Base-by-base conservation (phyloP, 2,329 filamentous ascomycete species). In the Nakataea oryzae region DNA sequence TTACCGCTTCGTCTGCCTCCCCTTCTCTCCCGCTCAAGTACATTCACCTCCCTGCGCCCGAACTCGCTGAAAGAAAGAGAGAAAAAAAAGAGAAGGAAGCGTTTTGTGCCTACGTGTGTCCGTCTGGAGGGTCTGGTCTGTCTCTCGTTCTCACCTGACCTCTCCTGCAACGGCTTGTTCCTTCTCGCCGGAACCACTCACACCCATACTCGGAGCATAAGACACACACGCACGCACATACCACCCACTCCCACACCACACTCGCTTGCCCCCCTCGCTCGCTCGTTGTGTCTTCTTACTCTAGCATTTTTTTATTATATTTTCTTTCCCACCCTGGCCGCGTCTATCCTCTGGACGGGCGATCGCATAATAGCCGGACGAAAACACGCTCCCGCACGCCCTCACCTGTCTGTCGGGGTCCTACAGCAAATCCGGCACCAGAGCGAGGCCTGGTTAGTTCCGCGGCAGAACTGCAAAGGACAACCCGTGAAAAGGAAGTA, bases 141-240 rank as follows among this genome's bases (percentile, higher is more conserved):
- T 64, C 65, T 62, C 57, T 66, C 64, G 64, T 64, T 67, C 61
- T 59, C 57, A 57, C 63, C 61, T 67, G 65, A 64, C 65, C 63
- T 59, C 41, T 57, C 8, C 27, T 24, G 50, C 41, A n/a, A 11
- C 41, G 41, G 41, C 41, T 50, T 50, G 41, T 50, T 50, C 41
- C 41, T 50, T 9, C 41, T 50, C 41, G 41, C 41, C 21, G 41
- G 41, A 32, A 27, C 41, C 26, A 34, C 56, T 27, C 56, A 24
- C 56, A 58, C 56, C 13, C 56, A 58, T 24, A 32, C 56, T 30
- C 56, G 9, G n/a, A 50, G 41, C 41, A 50, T 50, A 50, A 50
- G 29, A 41, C 24, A 58, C 28, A 32, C 28, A 11, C 57, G n/a
- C 17, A 29, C 57, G 9, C 57, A 7, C 56, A 58, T 28, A 57